Base-by-base conservation (phyloP, 2,329 filamentous ascomycete species). In the Myotisia sp. region DNA sequence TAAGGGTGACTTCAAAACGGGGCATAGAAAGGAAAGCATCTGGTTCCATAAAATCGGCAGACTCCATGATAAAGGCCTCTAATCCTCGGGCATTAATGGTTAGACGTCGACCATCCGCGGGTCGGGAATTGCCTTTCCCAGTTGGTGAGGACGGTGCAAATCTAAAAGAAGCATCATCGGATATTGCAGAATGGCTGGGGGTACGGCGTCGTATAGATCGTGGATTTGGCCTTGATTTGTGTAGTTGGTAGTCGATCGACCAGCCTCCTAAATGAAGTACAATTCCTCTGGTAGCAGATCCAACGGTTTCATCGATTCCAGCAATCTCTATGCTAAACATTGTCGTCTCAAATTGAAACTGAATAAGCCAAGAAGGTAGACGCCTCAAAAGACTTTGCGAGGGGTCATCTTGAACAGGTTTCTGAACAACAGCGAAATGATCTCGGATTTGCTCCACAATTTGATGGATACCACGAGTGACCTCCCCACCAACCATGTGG, bases 321-420 rank as follows among this genome's bases (percentile, higher is more conserved):
- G 90, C 90, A 34, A 95, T 71, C 53, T 98, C 87, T 33, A 92
- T 65, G 46, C 82, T 90, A 48, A 93, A 85, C 42, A 93, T 84
- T 3, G 80, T 80, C 1, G 83, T 85, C 51, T 93, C 82, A 4
- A 98, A 66, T 37, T 83, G 77, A 42, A 85, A 78, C 41, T 87
- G 76, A 23, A 86, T 59, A 5, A 98, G 66, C 90, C 90, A 98
- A 2, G 71, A 57, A 1, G 90, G 92, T 41, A 93, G 58, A 14
- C 71, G 74, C 34, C 90, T 74, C 22, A 98, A 53, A 41, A 92
- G 75, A 49, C 80, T 86, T 20, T 64, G 65, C 33, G 71, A 70
- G 38, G 59, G 64, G 21, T 63, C 55, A 6, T 63, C 62, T 37
- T 61, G 67, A n/a, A 62, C 60, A 24, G 53, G 53, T 51, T 71